Percentiles rank a stretch among this genome's conserved stretches.
Conservation (phyloP, 495 filamentous ascomycete genomes). For the Aspergillus indologenus region DNA sequence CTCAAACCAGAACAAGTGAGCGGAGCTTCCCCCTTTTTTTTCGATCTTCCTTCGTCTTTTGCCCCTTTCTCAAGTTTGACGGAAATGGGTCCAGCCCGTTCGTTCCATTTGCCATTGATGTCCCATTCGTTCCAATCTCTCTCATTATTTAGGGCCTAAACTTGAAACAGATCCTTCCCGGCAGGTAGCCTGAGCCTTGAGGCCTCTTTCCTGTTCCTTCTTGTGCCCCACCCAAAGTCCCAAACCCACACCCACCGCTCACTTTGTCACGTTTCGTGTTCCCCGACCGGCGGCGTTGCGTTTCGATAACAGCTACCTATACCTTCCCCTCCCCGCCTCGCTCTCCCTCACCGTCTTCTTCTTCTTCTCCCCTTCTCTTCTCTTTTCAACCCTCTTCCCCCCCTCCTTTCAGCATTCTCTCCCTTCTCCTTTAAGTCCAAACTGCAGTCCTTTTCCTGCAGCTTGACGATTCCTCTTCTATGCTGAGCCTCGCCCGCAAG, state of each 20-base stretch:
- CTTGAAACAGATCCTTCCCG: conserved; percentile 35
- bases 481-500: conserved; percentile 50
- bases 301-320: conserved; percentile 14
- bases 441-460: conserved; percentile 31
- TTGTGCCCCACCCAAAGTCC: no score
- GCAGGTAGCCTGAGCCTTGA: not conserved
- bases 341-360: conserved; percentile 31
- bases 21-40: not conserved
- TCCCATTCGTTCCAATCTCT: conserved; percentile 2
- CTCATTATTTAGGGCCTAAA: conserved; percentile 25
- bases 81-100: conserved; percentile 9
- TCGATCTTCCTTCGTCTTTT: not conserved
- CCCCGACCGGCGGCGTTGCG: conserved; percentile 14
- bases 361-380: conserved; percentile 24
- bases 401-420: conserved; percentile 20
- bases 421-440: conserved; percentile 20
- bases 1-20: not conserved
- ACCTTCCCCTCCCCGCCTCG: conserved; percentile 17
- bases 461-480: conserved; percentile 38
- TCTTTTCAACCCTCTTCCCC: conserved; percentile 20
- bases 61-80: conserved; percentile 6
- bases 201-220: conserved; percentile 18
- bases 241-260: not conserved
- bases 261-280: conserved; percentile 25
- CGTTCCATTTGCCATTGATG: not conserved